Evolutionary conservation across 2,329 filamentous ascomycete species (phyloP), one percentile per base, ranked within the genome.

Genomic region (Aphanocladium album): DNA sequence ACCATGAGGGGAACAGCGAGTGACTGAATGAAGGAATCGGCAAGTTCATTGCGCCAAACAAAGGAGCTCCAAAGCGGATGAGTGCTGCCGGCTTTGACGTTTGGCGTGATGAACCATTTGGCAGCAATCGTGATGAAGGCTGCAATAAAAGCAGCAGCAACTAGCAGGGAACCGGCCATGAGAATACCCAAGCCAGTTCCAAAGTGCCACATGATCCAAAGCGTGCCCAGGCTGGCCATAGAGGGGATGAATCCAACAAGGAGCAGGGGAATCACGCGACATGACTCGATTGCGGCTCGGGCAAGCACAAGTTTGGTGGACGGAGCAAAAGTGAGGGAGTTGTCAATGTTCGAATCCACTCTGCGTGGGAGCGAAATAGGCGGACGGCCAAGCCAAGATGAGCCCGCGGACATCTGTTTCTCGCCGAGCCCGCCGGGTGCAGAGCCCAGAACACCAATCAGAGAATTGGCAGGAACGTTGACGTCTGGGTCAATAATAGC

Each of bases 1-100:
- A 63, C 62, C 46, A 66, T 50, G 52, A 63, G 64, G 4, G 65
- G 65, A 1, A 65, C 57, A 11, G 62, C 64, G 9, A 67, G 50
- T 9, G 60, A 61, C 54, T 83, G 78, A 50, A 90, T 74, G 67
- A 90, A 87, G 30, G 73, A 71, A 66, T 85, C 82, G 17, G 86
- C 89, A 47, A 89, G 74, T 61, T 86, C 65, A 50, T 67, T 67
- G 58, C 65, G 64, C 65, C 65, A 67, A 41, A 67, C 65, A 33
- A 67, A 67, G 2, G 63, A 64, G 57, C 64, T 67, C 65, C 65
- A 67, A 2, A 67, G 60, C 17, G 65, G 65, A 45, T 60, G 62
- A n/a, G 66, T 62, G 60, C 62, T 61, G 23, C 65, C 64, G 33
- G 62, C 30, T 0, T 37, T 52, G 25, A 67, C 61, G 37, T 60